Conservation (phyloP, 2,329 filamentous ascomycete species). For the Fusarium sp. region DNA sequence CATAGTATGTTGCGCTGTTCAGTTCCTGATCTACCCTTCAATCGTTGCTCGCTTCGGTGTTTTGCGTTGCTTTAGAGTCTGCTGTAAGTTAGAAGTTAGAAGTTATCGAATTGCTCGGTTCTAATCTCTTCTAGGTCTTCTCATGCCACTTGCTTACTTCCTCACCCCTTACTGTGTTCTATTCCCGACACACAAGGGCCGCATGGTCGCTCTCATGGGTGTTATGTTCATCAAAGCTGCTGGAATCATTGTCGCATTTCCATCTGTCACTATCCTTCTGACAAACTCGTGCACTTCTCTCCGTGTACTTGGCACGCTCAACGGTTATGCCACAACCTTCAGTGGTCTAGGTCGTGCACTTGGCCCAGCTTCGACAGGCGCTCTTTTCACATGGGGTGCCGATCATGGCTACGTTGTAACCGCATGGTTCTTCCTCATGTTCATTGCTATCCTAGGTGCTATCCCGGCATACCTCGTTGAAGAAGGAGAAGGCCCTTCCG, state of each 20-base stretch:
- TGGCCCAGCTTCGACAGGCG: constrained; percentile 79
- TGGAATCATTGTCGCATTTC: constrained; percentile 84
- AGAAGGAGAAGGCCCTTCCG: constrained; percentile 74
- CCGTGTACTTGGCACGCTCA: constrained; percentile 82
- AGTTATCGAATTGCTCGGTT: accelerated
- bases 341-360: constrained; percentile 81
- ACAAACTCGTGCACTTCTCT: constrained; percentile 86
- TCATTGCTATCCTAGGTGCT: constrained; percentile 70
- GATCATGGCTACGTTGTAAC: constrained; percentile 78
- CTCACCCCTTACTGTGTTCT: constrained; percentile 84
- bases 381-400: constrained; percentile 79
- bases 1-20: constrained; percentile 79
- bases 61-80: constrained; percentile 75
- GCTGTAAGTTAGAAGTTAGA: constrained; percentile 51
- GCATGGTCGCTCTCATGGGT: constrained; percentile 69
- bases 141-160: constrained; percentile 80
- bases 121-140: constrained; percentile 55
- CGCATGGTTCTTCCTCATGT: constrained; percentile 82
- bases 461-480: constrained; percentile 79
- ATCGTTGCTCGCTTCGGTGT: constrained; percentile 79
- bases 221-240: constrained; percentile 80
- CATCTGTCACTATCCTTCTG: constrained; percentile 87
- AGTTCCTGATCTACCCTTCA: constrained; percentile 86
- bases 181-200: constrained; percentile 55
- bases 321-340: constrained; percentile 87